A percentile compares a stretch with the other conserved stretches of the same genome.
Conservation (phyloP, 1,284 basidiomycete genomes). For the Marasmius oreades region DNA sequence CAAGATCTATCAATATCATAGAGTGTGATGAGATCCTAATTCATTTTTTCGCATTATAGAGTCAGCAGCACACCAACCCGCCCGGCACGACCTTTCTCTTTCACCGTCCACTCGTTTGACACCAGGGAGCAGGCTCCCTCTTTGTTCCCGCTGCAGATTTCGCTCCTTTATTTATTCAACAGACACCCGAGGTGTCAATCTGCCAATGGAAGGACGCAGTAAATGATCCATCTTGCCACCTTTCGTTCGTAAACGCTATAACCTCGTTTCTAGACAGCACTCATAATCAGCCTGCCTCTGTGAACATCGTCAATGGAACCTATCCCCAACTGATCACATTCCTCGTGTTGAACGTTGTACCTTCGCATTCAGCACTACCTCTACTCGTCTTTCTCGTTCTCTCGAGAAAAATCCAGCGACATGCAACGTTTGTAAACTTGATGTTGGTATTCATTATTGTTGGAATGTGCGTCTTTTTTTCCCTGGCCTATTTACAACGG, state of each 20-base stretch:
- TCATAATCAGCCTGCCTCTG: constrained; percentile 13
- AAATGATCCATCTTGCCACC: neutral
- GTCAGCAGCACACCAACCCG: neutral
- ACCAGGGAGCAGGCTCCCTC: constrained; percentile 5
- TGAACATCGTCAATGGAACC: constrained; percentile 40
- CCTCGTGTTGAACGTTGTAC: constrained; percentile 45
- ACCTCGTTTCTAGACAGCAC: neutral
- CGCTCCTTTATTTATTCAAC: constrained; percentile 5
- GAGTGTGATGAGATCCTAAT: neutral
- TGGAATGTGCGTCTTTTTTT: constrained; percentile 31
- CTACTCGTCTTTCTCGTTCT: constrained; percentile 37
- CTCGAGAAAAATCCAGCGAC: constrained; percentile 38
- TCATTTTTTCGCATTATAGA: neutral
- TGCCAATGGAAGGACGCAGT: constrained; percentile 2
- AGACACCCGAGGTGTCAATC: neutral
- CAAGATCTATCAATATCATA: too few species aligned
- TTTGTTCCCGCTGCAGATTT: constrained; percentile 5
- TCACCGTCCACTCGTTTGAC: constrained; percentile 7
- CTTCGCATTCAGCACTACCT: constrained; percentile 45
- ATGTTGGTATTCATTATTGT: constrained; percentile 40
- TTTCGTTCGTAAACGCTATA: neutral
- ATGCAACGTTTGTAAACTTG: constrained; percentile 46
- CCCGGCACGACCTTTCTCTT: neutral
- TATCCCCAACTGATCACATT: constrained; percentile 36
- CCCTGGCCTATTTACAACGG: constrained; percentile 8